Percentiles rank a stretch among this genome's conserved stretches.
phyloP scores from a whole-genome alignment of 495 filamentous ascomycete genomes.

The Hypoxylon lenormandii region DNA sequence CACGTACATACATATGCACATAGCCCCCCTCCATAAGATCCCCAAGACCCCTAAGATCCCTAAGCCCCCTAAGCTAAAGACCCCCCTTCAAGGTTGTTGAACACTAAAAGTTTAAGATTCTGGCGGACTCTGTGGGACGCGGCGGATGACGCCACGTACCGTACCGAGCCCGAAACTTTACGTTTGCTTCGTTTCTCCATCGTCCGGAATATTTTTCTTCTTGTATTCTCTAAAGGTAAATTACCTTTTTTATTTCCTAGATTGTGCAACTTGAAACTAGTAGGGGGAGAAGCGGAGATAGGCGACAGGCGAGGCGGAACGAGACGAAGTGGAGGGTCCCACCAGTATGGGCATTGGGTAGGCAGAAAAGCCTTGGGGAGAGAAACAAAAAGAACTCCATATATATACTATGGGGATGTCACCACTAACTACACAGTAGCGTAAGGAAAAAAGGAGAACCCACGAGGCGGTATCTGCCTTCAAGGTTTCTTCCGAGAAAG shows the following conservation, averaged over 20 bases:
- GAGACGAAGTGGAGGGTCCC: not conserved
- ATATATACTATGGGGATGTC: too few relatives aligned
- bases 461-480: slow-evolving; percentile 26
- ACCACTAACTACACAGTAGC: not conserved
- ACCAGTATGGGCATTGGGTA: not conserved
- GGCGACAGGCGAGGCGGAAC: not conserved
- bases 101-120: slow-evolving; percentile 27
- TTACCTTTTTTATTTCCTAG: not conserved
- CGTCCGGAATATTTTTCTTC: slow-evolving; percentile 19
- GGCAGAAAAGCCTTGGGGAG: not conserved
- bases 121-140: slow-evolving; percentile 35
- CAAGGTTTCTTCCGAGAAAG: not conserved
- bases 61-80: too few relatives aligned
- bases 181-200: slow-evolving; percentile 36
- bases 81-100: too few relatives aligned
- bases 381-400: slow-evolving; percentile 6
- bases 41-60: too few relatives aligned
- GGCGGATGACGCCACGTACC: slow-evolving; percentile 52
- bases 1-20: not conserved
- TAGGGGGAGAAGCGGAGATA: not conserved
- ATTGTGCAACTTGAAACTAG: slow-evolving; percentile 7
- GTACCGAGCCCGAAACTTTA: slow-evolving; percentile 48
- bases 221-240: not conserved
- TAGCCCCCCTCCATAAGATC: too few relatives aligned
- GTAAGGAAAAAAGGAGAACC: not conserved